Evolutionary conservation across 805 yeast species (phyloP), one percentile per base, ranked within the genome.

Genomic region (Wickerhamomyces ciferrii): DNA sequence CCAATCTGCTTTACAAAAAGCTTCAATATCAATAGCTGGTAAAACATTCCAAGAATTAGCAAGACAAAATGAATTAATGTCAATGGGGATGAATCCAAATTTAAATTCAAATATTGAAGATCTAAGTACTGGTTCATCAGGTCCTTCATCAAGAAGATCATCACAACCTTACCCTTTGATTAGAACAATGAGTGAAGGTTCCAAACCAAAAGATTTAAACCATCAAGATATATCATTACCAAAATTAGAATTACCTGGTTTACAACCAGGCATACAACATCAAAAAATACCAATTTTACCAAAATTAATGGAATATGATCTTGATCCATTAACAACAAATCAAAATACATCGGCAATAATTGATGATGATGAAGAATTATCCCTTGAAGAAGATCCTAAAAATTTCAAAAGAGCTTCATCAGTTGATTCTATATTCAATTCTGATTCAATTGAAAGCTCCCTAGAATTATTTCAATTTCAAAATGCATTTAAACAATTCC

Each of bases 11-110:
- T 57, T 79, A 35, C 82, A 78, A 52, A 70, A 75, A 31, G 84
- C 85, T 0, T 72, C 83, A 0, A 43, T 78, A 4, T 76, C 82
- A 0, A 74, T 80, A 9, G 74, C 81, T 1, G 85, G 84, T 0
- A 77, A 71, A 53, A 67, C 82, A 0, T 65, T 78, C 5, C 63
- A 67, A 44, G 80, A 77, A 43, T 71, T 80, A 29, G 75, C 79
- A 4, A 37, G 43, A 7, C 55, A 55, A 35, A n/a, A 48, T 0
- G 50, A 49, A 21, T 44, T 54, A n/a, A 53, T 56, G 47, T 42
- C 45, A 3, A 48, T 69, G 50, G 84, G 84, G 0, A 65, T 71
- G 37, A 77, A 76, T 44, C 84, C 84, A 0, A 68, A 63, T 27
- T 9, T 50, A 5, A 20, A 39, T 23, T n/a, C 35, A 45, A 29